Evolutionary conservation across 805 yeast genomes (phyloP), one percentile per base, ranked within the genome.

Genomic region (Dipodascus geniculatus): DNA sequence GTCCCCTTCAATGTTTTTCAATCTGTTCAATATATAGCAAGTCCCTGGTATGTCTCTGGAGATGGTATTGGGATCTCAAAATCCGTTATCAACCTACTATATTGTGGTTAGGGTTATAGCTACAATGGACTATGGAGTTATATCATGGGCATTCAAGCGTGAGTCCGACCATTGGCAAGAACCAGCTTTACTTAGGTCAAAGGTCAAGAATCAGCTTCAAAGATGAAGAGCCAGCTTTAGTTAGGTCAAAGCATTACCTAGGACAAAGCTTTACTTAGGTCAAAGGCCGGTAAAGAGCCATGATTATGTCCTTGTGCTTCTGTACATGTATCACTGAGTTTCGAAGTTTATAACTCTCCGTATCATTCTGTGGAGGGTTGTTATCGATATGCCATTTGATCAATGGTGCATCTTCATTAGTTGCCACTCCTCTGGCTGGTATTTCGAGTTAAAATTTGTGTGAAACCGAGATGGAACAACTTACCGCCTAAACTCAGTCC

Each of bases 401-500:
- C 19, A 38, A n/a, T 6, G 44, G 44, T 11, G 44, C 44, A 38
- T 38, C 44, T 38, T 14, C 20, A n/a, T 38, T 38, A 6, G 19
- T 38, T 3, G 44, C 44, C 14, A 16, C 20, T 6, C 44, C 44
- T 38, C 44, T 4, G 19, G 44, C 44, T 38, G 14, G 44, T 8
- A 28, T 8, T 28, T 28, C 35, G 14, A 14, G 8, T 8, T 28
- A 8, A 28, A 28, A n/a, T n/a, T n/a, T n/a, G n/a, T n/a, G n/a
- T n/a, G n/a, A n/a, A n/a, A n/a, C n/a, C n/a, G n/a, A n/a, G n/a
- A n/a, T n/a, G n/a, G n/a, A n/a, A n/a, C n/a, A n/a, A 17, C 3
- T 48, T 51, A 50, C 47, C 52, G 2, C 63, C 62, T 6, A 60
- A 50, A 51, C 61, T 58, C 19, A 60, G 53, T 2, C 63, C 62